Evolutionary conservation across 176 grass and related monocot species (phyloP), one percentile per base, ranked within the genome.

Genomic region (Aegilops speltoides): DNA sequence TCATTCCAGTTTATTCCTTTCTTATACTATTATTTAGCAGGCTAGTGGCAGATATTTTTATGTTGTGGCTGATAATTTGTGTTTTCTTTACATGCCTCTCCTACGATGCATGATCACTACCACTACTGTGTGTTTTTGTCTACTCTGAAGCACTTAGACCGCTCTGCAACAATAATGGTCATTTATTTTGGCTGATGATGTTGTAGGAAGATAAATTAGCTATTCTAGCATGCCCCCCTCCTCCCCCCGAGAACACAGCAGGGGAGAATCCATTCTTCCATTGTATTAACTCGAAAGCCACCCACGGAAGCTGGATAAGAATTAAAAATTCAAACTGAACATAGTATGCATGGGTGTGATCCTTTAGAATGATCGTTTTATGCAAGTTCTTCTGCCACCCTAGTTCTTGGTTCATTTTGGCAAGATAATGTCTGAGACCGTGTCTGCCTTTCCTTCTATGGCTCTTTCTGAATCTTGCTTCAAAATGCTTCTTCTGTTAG

Each of bases 361-460:
- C 34, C 52, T 20, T 41, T 22, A 41, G 23, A 73, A 43, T 66
- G 22, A 24, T 19, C 24, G 4, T 43, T 48, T 48, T 48, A 15
- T 50, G 48, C 72, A 68, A 34, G 10, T 0, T 26, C 19, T 50
- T 43, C 25, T 36, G 64, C 22, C 20, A 16, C 67, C 19, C 17
- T 73, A 67, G 41, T 82, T 22, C 19, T 67, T 59, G 8, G n/a
- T 72, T 81, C 15, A 61, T 71, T 79, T 79, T 71, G n/a, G 33
- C 4, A 11, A 75, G 13, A 15, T 48, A 76, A 24, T 59, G 2
- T 57, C n/a, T 56, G 28, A 43, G 57, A 15, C 13, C 43, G 33
- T 78, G 17, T 48, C 11, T 79, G 1, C 32, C 43, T 60, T 7
- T 40, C 11, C 50, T 8, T 73, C 4, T 54, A 34, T 8, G 5